phyloP scores from a whole-genome alignment of 2,329 filamentous ascomycete species.

The Penicillium sp. region DNA sequence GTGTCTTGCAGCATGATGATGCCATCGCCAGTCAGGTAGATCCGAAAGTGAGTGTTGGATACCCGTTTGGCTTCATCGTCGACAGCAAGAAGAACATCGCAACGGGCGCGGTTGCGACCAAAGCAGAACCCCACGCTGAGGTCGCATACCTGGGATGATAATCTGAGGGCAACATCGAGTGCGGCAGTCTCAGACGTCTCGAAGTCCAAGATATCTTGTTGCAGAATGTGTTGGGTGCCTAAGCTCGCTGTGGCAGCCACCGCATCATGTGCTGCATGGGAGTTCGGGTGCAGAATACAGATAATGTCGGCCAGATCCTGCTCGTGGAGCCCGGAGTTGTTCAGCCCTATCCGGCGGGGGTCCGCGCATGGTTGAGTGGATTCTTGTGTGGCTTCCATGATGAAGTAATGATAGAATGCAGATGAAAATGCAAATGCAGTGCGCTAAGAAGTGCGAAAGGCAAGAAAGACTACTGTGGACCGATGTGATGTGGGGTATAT shows the following conservation, averaged over 20 bases:
- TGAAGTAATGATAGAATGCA: slow-evolving; percentile 13
- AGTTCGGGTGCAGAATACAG: slow-evolving; percentile 81
- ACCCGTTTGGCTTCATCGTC: slow-evolving; percentile 71
- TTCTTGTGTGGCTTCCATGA: slow-evolving; percentile 56
- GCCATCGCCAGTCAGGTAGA: slow-evolving; percentile 83
- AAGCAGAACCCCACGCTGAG: slow-evolving; percentile 77
- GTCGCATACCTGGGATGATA: slow-evolving; percentile 73
- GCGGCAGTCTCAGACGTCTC: slow-evolving; percentile 37
- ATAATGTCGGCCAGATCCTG: slow-evolving; percentile 86
- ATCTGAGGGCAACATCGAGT: slow-evolving; percentile 73
- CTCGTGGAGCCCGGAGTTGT: slow-evolving; percentile 79
- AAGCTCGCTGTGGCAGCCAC: slow-evolving; percentile 59
- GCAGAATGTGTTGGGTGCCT: slow-evolving; percentile 64
- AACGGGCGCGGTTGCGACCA: slow-evolving; percentile 71
- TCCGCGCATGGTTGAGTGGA: slow-evolving; percentile 81
- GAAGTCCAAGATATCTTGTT: slow-evolving; percentile 49
- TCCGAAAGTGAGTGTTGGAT: slow-evolving; percentile 95
- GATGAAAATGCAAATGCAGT: slow-evolving; percentile 11
- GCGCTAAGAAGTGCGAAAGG: slow-evolving; percentile 13
- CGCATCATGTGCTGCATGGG: slow-evolving; percentile 70
- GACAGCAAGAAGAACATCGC: slow-evolving; percentile 72
- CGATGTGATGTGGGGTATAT: slow-evolving; percentile 27
- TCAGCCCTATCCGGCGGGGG: slow-evolving; percentile 74
- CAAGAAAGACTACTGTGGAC: slow-evolving; percentile 19
- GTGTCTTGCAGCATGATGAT: slow-evolving; percentile 89